These are phyloP conservation scores for Sugiyamaella grinbergsii DNA, from an alignment of 1,139 yeast genomes.

Conservation along the genomic window DNA sequence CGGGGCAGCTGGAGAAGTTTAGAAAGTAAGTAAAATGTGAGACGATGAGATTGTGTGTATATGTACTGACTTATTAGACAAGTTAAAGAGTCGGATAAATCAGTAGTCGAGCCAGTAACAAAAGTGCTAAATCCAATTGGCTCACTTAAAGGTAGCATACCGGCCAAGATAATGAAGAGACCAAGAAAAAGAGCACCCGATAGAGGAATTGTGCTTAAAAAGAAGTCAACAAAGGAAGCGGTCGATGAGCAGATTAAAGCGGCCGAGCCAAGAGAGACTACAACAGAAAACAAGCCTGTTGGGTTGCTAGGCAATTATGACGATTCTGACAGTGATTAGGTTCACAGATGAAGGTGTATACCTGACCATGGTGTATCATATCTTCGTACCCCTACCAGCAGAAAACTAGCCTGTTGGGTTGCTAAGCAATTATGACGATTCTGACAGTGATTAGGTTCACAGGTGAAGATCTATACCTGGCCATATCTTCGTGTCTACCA, in stretches of 20 bases:
- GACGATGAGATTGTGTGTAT: too few relatives aligned
- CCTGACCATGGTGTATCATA: slow-evolving; percentile 61
- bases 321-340: slow-evolving; percentile 35
- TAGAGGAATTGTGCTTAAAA: not conserved
- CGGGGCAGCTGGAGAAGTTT: slow-evolving; percentile 21
- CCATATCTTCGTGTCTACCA: slow-evolving; percentile 26
- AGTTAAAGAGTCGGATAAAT: slow-evolving; percentile 1
- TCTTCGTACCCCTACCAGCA: not conserved
- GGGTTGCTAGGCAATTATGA: not conserved
- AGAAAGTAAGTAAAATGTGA: slow-evolving; percentile 7
- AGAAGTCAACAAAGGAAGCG: not conserved
- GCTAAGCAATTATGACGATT: not conserved
- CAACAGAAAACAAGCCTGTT: not conserved
- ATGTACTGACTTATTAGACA: not conserved
- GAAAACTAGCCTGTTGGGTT: not conserved
- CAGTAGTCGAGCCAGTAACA: slow-evolving; percentile 5
- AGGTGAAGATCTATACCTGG: slow-evolving; percentile 99
- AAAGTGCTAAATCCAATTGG: not conserved
- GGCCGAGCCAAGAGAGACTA: not conserved
- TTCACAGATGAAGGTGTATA: slow-evolving; percentile 97
- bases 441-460: slow-evolving; percentile 55
- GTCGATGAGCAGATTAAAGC: not conserved
- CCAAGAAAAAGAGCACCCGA: slow-evolving; percentile 1
- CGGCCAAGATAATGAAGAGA: slow-evolving; percentile 17
- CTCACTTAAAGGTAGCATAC: too few relatives aligned